Evolutionary conservation across 2,329 filamentous ascomycete genomes (phyloP), one percentile per base, ranked within the genome.

Genomic region (Phialocephala subalpina): DNA sequence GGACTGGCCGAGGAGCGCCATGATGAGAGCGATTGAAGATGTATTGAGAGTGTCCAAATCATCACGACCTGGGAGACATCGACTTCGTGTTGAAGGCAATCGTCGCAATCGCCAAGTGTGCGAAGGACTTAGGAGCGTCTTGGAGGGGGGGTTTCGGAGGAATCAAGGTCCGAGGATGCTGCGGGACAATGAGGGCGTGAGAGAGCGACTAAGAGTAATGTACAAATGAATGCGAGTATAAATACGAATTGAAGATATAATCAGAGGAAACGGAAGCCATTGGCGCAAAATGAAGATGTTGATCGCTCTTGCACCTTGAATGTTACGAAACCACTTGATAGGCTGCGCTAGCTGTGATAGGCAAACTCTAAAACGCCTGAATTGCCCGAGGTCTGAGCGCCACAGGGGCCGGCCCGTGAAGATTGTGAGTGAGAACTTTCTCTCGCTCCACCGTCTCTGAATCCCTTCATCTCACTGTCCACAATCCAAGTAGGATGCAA

Each of bases 1-100:
- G 60, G 85, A 84, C 76, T 90, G 88, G 68, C 82, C 82, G 70
- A 85, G 67, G 74, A 88, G 79, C 57, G 80, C 79, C 86, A 87
- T 88, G 27, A 14, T 58, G 38, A 16, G n/a, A 36, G 20, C 5
- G 18, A 36, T 22, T 25, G 42, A 40, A 27, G 12, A 36, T 7
- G 45, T 20, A 53, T 35, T 20, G 5, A 18, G 6, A 40, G 45
- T 52, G 12, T 29, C 57, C 14, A 40, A 27, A 38, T 36, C 47
- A 53, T 49, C n/a, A 38, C 58, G 47, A 35, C 5, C 25, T 53
- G 11, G 42, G 16, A 38, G 45, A 35, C 14, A 33, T 53, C 27
- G n/a, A 29, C 16, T 33, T 60, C 58, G 58, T 49, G 29, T 60
- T 47, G 38, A 9, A 61, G 58, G 49, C 49, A 55, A 55, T 55